Conservation (phyloP, 768 basidiomycete genomes). For the Clitopilus passeckerianus region DNA sequence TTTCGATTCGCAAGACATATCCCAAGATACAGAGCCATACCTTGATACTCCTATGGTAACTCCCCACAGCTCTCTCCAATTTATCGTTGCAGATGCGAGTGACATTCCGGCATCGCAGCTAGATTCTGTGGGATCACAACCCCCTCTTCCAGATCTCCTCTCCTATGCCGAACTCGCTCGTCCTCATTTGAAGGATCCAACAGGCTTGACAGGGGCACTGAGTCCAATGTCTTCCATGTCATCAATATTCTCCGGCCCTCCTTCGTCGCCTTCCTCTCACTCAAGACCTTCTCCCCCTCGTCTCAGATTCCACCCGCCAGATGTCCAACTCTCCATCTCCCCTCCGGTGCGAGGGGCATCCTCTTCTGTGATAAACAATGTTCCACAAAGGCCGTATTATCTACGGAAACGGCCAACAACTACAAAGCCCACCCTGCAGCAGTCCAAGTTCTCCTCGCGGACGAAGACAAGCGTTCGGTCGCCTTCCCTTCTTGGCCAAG, state of each 20-base stretch:
- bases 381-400: slow-evolving; percentile 22
- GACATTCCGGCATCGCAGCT: slow-evolving; percentile 30
- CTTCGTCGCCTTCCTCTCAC: slow-evolving; percentile 1
- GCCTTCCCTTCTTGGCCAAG: neutral
- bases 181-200: slow-evolving; percentile 9
- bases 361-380: slow-evolving; percentile 6
- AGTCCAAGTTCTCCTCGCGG: slow-evolving; percentile 13
- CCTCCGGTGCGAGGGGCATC: slow-evolving; percentile 7
- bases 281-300: neutral
- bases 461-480: neutral
- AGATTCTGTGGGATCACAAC: slow-evolving; percentile 23
- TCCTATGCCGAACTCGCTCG: slow-evolving; percentile 33
- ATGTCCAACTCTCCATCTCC: slow-evolving; percentile 9
- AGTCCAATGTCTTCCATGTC: slow-evolving; percentile 14
- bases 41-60: slow-evolving; percentile 50
- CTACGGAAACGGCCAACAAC: slow-evolving; percentile 25
- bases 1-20: slow-evolving; percentile 16
- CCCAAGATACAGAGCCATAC: slow-evolving; percentile 41
- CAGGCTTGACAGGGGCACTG: slow-evolving; percentile 8
- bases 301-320: slow-evolving; percentile 1
- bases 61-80: slow-evolving; percentile 50
- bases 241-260: slow-evolving; percentile 11
- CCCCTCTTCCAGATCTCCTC: slow-evolving; percentile 20
- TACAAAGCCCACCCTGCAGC: slow-evolving; percentile 12
- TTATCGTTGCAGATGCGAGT: slow-evolving; percentile 25